Evolutionary conservation across 2,329 filamentous ascomycete species (phyloP).

Genomic region (Diplodia corticola): DNA sequence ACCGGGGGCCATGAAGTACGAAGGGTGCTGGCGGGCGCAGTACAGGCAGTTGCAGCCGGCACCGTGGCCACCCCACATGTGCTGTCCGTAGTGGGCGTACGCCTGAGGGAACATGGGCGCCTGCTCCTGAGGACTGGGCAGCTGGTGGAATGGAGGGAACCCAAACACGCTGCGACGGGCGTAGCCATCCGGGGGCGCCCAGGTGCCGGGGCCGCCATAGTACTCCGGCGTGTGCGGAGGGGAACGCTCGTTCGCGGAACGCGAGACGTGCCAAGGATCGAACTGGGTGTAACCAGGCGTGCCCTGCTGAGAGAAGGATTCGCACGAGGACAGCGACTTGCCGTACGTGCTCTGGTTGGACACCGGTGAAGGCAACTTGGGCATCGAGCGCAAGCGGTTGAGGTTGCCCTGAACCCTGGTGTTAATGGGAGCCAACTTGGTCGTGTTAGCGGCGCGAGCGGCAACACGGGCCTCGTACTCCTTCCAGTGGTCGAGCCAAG

Average conservation of each 20-base stretch:
- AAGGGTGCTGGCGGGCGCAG: slow-evolving; percentile 40
- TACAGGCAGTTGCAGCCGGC: slow-evolving; percentile 41
- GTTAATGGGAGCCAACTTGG: slow-evolving; percentile 62
- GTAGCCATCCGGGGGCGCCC: slow-evolving; percentile 49
- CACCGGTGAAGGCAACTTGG: slow-evolving; percentile 20
- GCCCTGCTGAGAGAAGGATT: slow-evolving; percentile 35
- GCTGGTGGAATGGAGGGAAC: slow-evolving; percentile 34
- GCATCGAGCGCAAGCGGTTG: slow-evolving; percentile 18
- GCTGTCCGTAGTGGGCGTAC: slow-evolving; percentile 38
- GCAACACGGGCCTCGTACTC: slow-evolving; percentile 57
- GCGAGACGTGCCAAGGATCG: slow-evolving; percentile 42
- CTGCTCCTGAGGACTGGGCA: slow-evolving; percentile 42
- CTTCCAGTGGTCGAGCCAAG: slow-evolving; percentile 68
- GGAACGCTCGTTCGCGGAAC: slow-evolving; percentile 47
- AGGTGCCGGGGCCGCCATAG: slow-evolving; percentile 48
- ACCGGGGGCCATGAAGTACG: slow-evolving; percentile 42
- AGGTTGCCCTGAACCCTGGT: slow-evolving; percentile 58
- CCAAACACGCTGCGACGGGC: slow-evolving; percentile 46
- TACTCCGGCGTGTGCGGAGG: slow-evolving; percentile 58
- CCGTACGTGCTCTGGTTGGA: slow-evolving; percentile 30
- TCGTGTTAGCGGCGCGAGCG: slow-evolving; percentile 41
- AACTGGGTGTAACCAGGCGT: slow-evolving; percentile 38
- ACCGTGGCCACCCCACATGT: slow-evolving; percentile 41
- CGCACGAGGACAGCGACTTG: slow-evolving; percentile 47
- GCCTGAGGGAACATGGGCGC: slow-evolving; percentile 37